phyloP scores from a whole-genome alignment of 108 stramenopile species.

The Epithemia pelagica region DNA sequence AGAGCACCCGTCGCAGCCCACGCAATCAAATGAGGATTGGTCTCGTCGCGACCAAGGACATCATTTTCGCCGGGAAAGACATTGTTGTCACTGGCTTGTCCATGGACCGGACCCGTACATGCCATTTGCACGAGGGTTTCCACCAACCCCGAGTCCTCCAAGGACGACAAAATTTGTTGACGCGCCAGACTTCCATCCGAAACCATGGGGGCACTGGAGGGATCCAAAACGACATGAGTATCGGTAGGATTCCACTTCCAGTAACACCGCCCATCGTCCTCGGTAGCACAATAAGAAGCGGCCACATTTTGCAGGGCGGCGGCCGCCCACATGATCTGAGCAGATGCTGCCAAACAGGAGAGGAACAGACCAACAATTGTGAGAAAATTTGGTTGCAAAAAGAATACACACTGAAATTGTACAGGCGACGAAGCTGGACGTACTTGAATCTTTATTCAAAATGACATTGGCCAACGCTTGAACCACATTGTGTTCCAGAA shows the following conservation, averaged over 20 bases:
- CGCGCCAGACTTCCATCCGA: conserved; percentile 2
- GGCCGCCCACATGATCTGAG: conserved; percentile 24
- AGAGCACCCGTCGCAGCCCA: conserved; percentile 19
- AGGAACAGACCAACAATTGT: background rate
- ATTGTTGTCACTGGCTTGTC: background rate
- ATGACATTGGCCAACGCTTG: conserved; percentile 6
- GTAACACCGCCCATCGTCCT: conserved; percentile 14
- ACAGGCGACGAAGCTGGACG: background rate
- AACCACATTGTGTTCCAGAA: conserved; percentile 11
- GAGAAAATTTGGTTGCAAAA: background rate
- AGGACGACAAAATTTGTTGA: conserved; percentile 7
- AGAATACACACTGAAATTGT: background rate
- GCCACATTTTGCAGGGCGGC: conserved; percentile 31
- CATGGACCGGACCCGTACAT: conserved; percentile 12
- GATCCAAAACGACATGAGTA: conserved; percentile 1
- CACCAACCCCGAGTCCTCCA: conserved; percentile 8
- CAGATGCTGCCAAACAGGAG: background rate
- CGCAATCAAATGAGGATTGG: conserved; percentile 3
- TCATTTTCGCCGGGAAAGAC: conserved; percentile 1
- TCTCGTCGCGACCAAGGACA: conserved; percentile 5
- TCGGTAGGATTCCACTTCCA: conserved; percentile 17
- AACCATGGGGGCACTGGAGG: background rate
- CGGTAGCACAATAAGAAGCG: conserved; percentile 23
- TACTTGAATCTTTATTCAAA: background rate
- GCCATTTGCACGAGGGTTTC: conserved; percentile 2